Conservation (phyloP, 192 early-diverging fungal genomes). For the Cladochytrium replicatum region DNA sequence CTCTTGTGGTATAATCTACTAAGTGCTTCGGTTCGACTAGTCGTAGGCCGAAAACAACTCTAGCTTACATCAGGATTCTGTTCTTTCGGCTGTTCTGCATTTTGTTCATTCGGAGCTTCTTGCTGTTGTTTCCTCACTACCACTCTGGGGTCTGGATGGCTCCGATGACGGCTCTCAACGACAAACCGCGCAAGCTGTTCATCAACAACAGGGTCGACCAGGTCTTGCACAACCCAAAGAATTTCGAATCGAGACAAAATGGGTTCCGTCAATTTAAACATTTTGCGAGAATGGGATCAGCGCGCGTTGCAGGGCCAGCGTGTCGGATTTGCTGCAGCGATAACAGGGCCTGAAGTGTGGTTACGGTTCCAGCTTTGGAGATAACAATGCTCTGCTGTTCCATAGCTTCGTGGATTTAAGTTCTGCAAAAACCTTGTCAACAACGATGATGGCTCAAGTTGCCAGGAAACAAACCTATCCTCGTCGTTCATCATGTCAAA, state of each 20-base stretch:
- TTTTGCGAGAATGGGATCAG: conserved; percentile 90
- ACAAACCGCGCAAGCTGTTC: conserved; percentile 89
- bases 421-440: conserved; percentile 35
- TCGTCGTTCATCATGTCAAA: conserved; percentile 85
- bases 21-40: conserved; percentile 19
- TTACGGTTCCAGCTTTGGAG: conserved; percentile 77
- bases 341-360: conserved; percentile 71
- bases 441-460: neutral
- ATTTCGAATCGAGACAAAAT: conserved; percentile 98
- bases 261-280: conserved; percentile 95
- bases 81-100: neutral
- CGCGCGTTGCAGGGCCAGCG: conserved; percentile 74
- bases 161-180: conserved; percentile 80
- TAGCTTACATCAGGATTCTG: conserved; percentile 11
- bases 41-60: conserved; percentile 34
- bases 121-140: neutral
- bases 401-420: conserved; percentile 94
- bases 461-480: conserved; percentile 33
- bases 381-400: conserved; percentile 77
- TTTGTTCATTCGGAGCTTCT: neutral
- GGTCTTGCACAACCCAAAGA: conserved; percentile 91
- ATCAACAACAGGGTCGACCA: conserved; percentile 81
- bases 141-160: conserved; percentile 68
- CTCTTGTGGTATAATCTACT: conserved; percentile 62
- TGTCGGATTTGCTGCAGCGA: conserved; percentile 82